A percentile compares a stretch with the other conserved stretches of the same genome.
Evolutionary conservation across 768 basidiomycete genomes (phyloP).

Genomic region (Baorangia bicolor): DNA sequence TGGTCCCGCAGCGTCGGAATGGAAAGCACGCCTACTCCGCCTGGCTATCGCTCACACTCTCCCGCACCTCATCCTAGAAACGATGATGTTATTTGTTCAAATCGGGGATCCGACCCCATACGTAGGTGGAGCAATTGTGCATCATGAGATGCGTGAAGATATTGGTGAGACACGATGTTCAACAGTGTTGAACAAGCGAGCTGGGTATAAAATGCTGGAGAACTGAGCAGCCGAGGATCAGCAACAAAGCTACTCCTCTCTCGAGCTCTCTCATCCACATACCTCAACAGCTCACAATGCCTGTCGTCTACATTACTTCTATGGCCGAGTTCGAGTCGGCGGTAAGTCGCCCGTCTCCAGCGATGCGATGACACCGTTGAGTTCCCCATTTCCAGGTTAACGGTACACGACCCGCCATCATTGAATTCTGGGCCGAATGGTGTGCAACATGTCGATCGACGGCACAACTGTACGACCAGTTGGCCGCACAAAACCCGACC

Average conservation of each 20-base stretch:
- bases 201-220: slow-evolving; percentile 28
- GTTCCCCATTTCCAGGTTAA: slow-evolving; percentile 15
- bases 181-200: slow-evolving; percentile 17
- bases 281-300: slow-evolving; percentile 20
- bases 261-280: slow-evolving; percentile 12
- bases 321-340: slow-evolving; percentile 25
- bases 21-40: slow-evolving; percentile 31
- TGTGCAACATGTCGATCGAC: slow-evolving; percentile 23
- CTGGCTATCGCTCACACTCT: slow-evolving; percentile 25
- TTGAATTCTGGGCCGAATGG: slow-evolving; percentile 36
- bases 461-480: slow-evolving; percentile 22
- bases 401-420: slow-evolving; percentile 22
- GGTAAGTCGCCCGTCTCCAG: slow-evolving; percentile 12
- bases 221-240: slow-evolving; percentile 13
- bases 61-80: slow-evolving; percentile 14
- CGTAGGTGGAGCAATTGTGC: slow-evolving; percentile 19
- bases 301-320: slow-evolving; percentile 26
- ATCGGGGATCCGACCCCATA: slow-evolving; percentile 25
- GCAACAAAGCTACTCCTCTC: slow-evolving; percentile 10
- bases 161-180: slow-evolving; percentile 15
- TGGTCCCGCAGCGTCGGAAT: slow-evolving; percentile 27
- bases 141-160: slow-evolving; percentile 12
- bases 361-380: slow-evolving; percentile 10
- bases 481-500: slow-evolving; percentile 28
- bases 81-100: slow-evolving; percentile 16